Conservation (phyloP, 305 asterid genomes). For the Caryopteris hybrid region DNA sequence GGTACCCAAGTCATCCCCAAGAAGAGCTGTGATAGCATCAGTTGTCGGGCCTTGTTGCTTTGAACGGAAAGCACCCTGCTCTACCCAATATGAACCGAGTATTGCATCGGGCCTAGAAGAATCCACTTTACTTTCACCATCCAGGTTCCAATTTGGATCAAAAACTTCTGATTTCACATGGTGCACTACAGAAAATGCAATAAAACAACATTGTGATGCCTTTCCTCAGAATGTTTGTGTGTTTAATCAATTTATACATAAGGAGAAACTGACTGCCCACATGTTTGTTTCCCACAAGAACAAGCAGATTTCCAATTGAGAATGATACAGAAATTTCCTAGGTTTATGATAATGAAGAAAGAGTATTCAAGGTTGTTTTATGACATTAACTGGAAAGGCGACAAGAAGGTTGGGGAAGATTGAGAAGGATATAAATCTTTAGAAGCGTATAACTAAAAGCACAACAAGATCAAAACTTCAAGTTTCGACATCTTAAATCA, state of each 20-base stretch:
- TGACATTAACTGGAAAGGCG: not conserved
- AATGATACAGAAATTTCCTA: not conserved
- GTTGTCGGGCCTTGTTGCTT: slow-evolving; percentile 21
- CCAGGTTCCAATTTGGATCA: slow-evolving; percentile 33
- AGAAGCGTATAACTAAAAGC: not conserved
- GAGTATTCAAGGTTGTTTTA: not conserved
- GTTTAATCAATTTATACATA: not conserved
- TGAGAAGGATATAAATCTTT: not conserved
- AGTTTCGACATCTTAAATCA: slow-evolving; percentile 1
- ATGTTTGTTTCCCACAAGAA: not conserved
- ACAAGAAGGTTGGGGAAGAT: not conserved
- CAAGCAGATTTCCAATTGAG: not conserved
- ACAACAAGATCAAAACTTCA: not conserved
- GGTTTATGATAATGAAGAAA: not conserved
- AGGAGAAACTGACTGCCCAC: not conserved
- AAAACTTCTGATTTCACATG: slow-evolving; percentile 30
- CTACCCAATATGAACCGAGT: slow-evolving; percentile 46
- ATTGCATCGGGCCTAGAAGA: slow-evolving; percentile 34
- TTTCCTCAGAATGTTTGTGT: not conserved
- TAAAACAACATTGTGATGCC: not conserved
- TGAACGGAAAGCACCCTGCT: slow-evolving; percentile 16
- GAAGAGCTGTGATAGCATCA: slow-evolving; percentile 24
- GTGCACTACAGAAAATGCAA: slow-evolving; percentile 17
- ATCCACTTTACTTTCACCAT: slow-evolving; percentile 21
- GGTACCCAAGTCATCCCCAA: slow-evolving; percentile 26